Base-by-base conservation (phyloP, 1,284 basidiomycete species). In the Anthracocystis panici-leucophaei region DNA sequence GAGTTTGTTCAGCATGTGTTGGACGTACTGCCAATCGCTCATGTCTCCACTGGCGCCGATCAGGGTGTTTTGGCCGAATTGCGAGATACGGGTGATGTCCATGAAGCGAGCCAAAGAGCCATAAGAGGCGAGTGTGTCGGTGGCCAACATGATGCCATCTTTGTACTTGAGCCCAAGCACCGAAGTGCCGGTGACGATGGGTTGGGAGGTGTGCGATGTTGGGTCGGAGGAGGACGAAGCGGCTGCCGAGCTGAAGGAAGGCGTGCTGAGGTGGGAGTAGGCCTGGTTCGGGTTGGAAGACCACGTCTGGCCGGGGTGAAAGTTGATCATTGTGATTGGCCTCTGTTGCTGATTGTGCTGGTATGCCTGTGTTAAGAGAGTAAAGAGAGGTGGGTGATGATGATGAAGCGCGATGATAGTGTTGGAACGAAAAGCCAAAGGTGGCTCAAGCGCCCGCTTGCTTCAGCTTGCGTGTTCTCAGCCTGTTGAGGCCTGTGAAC, bases 121-220 rank as follows among this genome's bases (percentile, higher is more conserved):
- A 82, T 98, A 99, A 0, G 97, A 99, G 12, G 94, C 96, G 55
- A 99, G 91, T 80, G 92, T 98, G 88, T 99, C 96, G 38, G 97
- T 94, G n/a, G 97, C 95, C 88, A 99, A 91, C 94, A 99, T 97
- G 77, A 99, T 91, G 3, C 97, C 96, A 81, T 94, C 94, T 86
- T 95, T 94, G 89, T 90, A 99, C 86, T 93, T 93, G 85, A 99
- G 88, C 7, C 92, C 97, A 41, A 99, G 89, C 9, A 99, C 94
- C 61, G 93, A 95, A 5, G 96, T 97, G 78, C 96, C 97, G 0
- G 96, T 99, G 16, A 98, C 94, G 73, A 99, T 92, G 8, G 97
- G 96, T 82, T 96, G 93, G 82, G 93, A 64, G 11, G 67, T 73
- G 64, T 76, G 74, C 51, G 68, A 63, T 3, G 63, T 60, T 7